These are phyloP conservation scores for Polytolypa hystricis DNA, from an alignment of 2,329 filamentous ascomycete species.

Conservation along the genomic window DNA sequence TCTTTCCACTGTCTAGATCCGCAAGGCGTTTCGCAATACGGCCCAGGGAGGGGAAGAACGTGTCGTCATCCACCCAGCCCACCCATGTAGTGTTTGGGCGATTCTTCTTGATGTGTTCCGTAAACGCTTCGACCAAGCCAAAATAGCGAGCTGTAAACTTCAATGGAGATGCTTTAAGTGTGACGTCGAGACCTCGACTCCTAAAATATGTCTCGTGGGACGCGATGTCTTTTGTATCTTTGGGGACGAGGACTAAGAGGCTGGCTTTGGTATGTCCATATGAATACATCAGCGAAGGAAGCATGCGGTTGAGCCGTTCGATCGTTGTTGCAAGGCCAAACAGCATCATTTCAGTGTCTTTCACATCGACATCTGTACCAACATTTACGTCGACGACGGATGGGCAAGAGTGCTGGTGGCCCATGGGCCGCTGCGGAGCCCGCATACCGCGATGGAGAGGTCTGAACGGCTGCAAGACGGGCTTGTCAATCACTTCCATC, in stretches of 20 bases:
- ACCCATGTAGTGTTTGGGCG: slow-evolving; percentile 33
- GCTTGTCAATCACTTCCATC: slow-evolving; percentile 27
- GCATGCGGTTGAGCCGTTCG: slow-evolving; percentile 30
- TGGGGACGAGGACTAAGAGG: slow-evolving; percentile 31
- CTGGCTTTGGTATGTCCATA: slow-evolving; percentile 32
- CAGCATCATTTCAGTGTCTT: slow-evolving; percentile 31
- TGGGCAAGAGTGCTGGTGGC: slow-evolving; percentile 26
- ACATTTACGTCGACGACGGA: slow-evolving; percentile 31
- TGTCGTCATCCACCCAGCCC: slow-evolving; percentile 35
- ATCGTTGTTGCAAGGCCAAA: slow-evolving; percentile 34
- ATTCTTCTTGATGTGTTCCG: slow-evolving; percentile 26
- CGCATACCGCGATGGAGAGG: slow-evolving; percentile 30
- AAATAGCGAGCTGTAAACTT: slow-evolving; percentile 35
- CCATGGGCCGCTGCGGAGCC: slow-evolving; percentile 17
- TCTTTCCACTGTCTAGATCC: slow-evolving; percentile 28
- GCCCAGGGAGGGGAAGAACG: slow-evolving; percentile 32
- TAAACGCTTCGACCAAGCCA: slow-evolving; percentile 31
- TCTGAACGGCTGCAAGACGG: slow-evolving; percentile 28
- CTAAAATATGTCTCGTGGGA: slow-evolving; percentile 32
- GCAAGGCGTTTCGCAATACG: slow-evolving; percentile 29
- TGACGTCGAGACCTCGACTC: slow-evolving; percentile 31
- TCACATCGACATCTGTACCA: slow-evolving; percentile 27
- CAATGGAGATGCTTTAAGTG: slow-evolving; percentile 28
- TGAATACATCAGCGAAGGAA: slow-evolving; percentile 32
- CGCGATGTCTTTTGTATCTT: slow-evolving; percentile 29